These are phyloP conservation scores for Solanum hybrid DNA, from an alignment of 305 asterid species.

Conservation along the genomic window DNA sequence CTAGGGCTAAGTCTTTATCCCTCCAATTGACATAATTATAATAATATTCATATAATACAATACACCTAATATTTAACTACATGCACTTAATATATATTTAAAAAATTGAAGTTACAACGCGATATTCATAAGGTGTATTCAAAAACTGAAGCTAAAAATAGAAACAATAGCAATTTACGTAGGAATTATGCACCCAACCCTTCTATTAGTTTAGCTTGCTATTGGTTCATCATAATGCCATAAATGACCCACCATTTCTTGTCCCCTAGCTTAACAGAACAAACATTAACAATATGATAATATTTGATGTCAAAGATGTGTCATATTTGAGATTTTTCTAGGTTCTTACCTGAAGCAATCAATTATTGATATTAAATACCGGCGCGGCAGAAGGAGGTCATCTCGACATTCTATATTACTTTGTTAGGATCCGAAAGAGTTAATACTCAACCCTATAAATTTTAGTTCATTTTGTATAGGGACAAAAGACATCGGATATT, in stretches of 20 bases:
- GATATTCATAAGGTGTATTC: neutral
- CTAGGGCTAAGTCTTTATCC: too few species aligned
- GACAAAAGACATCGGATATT: neutral
- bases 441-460: neutral
- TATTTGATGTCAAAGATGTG: neutral
- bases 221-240: neutral
- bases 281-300: too few species aligned
- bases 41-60: too few species aligned
- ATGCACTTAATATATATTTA: neutral
- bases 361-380: neutral
- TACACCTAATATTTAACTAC: neutral
- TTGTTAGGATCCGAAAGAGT: neutral
- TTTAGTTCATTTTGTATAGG: neutral
- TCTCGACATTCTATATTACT: neutral
- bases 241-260: too few species aligned
- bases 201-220: neutral
- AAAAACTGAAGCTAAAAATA: neutral
- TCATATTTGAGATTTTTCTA: neutral
- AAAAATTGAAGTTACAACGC: neutral
- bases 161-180: neutral
- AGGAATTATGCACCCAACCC: neutral
- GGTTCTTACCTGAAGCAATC: neutral
- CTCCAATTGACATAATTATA: too few species aligned
- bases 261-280: too few species aligned
- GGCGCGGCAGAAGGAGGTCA: neutral